Percentiles rank a stretch among this genome's conserved stretches.
Evolutionary conservation across 2,329 filamentous ascomycete genomes (phyloP).

Genomic region (Cephalotrichum gorgonifer): DNA sequence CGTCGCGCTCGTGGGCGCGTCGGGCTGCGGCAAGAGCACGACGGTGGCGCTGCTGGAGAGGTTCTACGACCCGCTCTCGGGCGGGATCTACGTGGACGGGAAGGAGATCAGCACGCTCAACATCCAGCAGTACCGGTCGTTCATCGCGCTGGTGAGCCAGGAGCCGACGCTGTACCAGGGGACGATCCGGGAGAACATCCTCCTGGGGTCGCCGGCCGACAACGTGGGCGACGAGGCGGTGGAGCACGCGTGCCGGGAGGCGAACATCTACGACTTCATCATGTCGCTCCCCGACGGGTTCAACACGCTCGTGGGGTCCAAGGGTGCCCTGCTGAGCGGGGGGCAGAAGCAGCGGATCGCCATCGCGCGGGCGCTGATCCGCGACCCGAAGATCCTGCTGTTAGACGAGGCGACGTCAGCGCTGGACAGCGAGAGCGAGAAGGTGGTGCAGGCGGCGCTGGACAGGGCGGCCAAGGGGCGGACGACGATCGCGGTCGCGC

Average conservation of each 20-base stretch:
- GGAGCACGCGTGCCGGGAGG: conserved; percentile 72
- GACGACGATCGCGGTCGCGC: conserved; percentile 90
- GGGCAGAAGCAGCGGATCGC: conserved; percentile 94
- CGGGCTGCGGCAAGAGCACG: conserved; percentile 88
- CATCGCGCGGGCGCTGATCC: conserved; percentile 81
- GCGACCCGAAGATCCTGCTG: conserved; percentile 80
- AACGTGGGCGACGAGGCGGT: conserved; percentile 63
- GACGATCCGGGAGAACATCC: conserved; percentile 80
- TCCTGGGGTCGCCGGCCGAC: conserved; percentile 61
- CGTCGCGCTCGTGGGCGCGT: conserved; percentile 84
- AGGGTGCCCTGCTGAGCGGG: conserved; percentile 75
- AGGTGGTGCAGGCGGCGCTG: conserved; percentile 70
- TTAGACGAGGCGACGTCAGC: conserved; percentile 75
- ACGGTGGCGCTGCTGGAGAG: conserved; percentile 86
- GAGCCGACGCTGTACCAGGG: conserved; percentile 94
- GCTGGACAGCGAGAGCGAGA: conserved; percentile 66
- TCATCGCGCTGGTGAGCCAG: conserved; percentile 82
- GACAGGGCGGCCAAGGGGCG: conserved; percentile 75
- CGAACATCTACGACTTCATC: conserved; percentile 91
- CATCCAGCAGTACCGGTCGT: conserved; percentile 73
- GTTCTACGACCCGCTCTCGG: conserved; percentile 83
- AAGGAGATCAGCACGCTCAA: conserved; percentile 73
- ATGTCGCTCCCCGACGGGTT: conserved; percentile 77
- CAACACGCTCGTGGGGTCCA: conserved; percentile 74
- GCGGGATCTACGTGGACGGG: conserved; percentile 72